A percentile compares a stretch with the other conserved stretches of the same genome.
These are phyloP conservation scores for Digitaria exilis DNA, from an alignment of 202 grass and related monocot species.

Conservation along the genomic window DNA sequence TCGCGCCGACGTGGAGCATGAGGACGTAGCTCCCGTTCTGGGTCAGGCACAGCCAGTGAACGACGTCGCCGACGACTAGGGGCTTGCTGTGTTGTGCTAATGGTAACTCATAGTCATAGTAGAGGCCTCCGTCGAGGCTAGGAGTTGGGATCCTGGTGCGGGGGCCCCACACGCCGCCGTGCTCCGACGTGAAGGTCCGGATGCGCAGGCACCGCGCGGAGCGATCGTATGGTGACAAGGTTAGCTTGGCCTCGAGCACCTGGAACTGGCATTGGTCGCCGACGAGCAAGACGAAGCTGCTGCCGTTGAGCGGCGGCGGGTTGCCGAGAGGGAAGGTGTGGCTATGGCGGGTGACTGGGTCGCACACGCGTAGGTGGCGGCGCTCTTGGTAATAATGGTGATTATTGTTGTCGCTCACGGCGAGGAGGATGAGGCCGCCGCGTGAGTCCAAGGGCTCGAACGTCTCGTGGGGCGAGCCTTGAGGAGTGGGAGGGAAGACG, in stretches of 20 bases:
- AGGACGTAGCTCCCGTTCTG: background rate
- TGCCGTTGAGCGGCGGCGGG: background rate
- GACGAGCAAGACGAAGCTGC: background rate
- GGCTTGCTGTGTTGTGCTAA: background rate
- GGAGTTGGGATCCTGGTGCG: background rate
- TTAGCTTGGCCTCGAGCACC: background rate
- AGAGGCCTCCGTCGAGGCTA: accelerated
- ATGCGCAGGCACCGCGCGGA: accelerated
- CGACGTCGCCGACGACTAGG: background rate
- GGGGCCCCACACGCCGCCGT: background rate
- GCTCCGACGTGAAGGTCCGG: slow-evolving; percentile 7
- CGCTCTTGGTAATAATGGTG: too few species aligned
- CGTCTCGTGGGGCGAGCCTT: too few species aligned
- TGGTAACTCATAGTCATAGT: too few species aligned
- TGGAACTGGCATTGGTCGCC: background rate
- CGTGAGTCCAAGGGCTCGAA: background rate
- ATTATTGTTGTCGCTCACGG: too few species aligned
- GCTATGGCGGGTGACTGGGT: background rate
- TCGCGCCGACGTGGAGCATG: background rate
- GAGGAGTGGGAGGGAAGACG: too few species aligned
- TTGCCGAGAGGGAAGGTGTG: background rate
- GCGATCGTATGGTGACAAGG: accelerated
- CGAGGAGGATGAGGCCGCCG: background rate
- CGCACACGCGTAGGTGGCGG: background rate
- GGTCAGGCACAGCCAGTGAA: slow-evolving; percentile 9